Evolutionary conservation across 2,329 filamentous ascomycete genomes (phyloP), one percentile per base, ranked within the genome.

Genomic region (Botrytis deweyae): DNA sequence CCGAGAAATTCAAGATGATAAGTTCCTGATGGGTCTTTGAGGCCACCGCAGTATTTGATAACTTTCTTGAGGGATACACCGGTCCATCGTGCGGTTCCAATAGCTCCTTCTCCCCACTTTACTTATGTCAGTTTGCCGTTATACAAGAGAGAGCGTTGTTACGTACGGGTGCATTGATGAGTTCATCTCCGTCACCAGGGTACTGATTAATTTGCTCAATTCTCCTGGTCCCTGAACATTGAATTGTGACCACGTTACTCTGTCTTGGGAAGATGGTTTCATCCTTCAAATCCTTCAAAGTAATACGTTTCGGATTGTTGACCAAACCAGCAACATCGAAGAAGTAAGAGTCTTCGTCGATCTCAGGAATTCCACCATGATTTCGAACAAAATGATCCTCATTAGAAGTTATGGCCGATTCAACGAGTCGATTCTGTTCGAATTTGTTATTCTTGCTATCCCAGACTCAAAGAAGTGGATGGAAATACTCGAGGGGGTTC

Each of bases 1-100:
- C 91, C 91, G 73, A 88, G 89, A 67, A 93, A 86, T 76, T 93
- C 91, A 20, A 93, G 81, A 76, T 93, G 90, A 74, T 88, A 87
- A 0, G 84, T 89, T 2, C 84, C 83, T 29, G 74, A 83, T n/a
- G 70, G 70, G n/a, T 73, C 44, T 1, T 80, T 76, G 2, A 92
- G 81, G 0, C 91, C 91, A 3, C 91, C 91, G 74, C 91, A 93
- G 74, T 88, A 83, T 76, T 93, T 92, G 81, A 93, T 90, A 2
- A 93, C 84, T 77, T 90, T 91, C 79, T 92, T 92, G 22, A 93
- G 83, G 42, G 86, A 88, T 12, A 92, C 86, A 2, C 91, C 91
- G 0, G 86, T 87, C 80, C 88, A 93, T 6, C 83, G 81, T 0
- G 91, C 90, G 0, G 89, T 92, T 1, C 89, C 88, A 58, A 93